These are phyloP conservation scores for Linaria vulgaris DNA, from an alignment of 257 asterid species.

Conservation along the genomic window DNA sequence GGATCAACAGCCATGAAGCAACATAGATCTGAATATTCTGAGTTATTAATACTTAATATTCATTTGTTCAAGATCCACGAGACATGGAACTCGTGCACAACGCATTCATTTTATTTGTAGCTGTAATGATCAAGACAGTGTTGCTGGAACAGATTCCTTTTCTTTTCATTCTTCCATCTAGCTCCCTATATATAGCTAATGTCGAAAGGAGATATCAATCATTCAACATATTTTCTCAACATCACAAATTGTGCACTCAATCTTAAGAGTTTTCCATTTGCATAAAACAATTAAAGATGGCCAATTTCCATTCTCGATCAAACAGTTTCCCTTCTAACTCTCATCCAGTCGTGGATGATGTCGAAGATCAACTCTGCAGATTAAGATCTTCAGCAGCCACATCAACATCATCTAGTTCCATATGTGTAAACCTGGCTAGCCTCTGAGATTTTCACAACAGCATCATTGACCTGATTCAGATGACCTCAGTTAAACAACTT, in stretches of 20 bases:
- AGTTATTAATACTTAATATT: neutral
- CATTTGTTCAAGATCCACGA: neutral
- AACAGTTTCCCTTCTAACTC: slow-evolving; percentile 25
- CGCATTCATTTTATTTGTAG: neutral
- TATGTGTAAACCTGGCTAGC: too few species aligned
- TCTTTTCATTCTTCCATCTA: neutral
- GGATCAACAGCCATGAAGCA: neutral
- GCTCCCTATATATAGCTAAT: neutral
- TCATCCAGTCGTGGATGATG: slow-evolving; percentile 10
- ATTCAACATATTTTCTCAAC: slow-evolving; percentile 6
- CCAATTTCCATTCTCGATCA: slow-evolving; percentile 29
- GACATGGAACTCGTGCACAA: slow-evolving; percentile 6
- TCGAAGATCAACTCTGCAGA: too few species aligned
- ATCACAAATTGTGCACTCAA: neutral
- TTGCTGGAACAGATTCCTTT: slow-evolving; percentile 9
- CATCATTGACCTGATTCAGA: too few species aligned
- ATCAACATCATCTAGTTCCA: too few species aligned
- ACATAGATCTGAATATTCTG: neutral
- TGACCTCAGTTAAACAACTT: too few species aligned
- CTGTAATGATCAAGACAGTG: too few species aligned
- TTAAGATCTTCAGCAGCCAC: too few species aligned
- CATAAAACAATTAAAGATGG: slow-evolving; percentile 28
- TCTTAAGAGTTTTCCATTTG: slow-evolving; percentile 1
- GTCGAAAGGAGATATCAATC: neutral
- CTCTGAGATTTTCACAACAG: too few species aligned